Conservation (phyloP, 2,329 filamentous ascomycete genomes). For the Diaporthe sp. region DNA sequence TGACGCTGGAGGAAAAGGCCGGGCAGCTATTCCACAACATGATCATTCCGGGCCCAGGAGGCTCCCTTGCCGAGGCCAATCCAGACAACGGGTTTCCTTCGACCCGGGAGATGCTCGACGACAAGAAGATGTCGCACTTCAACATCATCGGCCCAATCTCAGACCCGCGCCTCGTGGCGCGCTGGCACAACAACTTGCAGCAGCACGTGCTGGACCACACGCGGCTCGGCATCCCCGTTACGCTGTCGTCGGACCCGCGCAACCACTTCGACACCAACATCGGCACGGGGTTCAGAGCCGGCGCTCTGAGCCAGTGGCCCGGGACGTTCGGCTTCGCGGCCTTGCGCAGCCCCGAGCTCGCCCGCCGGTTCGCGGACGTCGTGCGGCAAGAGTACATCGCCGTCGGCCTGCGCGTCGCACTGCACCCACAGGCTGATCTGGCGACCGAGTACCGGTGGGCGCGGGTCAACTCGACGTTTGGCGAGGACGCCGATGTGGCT, state of each 20-base stretch:
- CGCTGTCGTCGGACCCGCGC: slow-evolving; percentile 62
- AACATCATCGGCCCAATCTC: slow-evolving; percentile 41
- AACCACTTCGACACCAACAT: slow-evolving; percentile 60
- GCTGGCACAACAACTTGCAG: slow-evolving; percentile 60
- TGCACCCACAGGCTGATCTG: slow-evolving; percentile 66
- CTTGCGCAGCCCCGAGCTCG: slow-evolving; percentile 58
- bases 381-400: slow-evolving; percentile 62
- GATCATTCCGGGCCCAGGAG: slow-evolving; percentile 26
- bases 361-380: slow-evolving; percentile 62
- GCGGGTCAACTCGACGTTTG: slow-evolving; percentile 60
- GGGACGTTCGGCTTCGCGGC: slow-evolving; percentile 65
- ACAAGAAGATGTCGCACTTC: slow-evolving; percentile 41
- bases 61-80: slow-evolving; percentile 9
- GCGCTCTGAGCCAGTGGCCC: slow-evolving; percentile 65
- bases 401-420: slow-evolving; percentile 58
- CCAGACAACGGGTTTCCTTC: not conserved
- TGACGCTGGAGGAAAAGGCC: slow-evolving; percentile 38
- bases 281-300: slow-evolving; percentile 59
- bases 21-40: slow-evolving; percentile 40
- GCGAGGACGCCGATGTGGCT: slow-evolving; percentile 62
- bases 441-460: slow-evolving; percentile 67
- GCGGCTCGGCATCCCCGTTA: slow-evolving; percentile 63
- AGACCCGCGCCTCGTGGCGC: slow-evolving; percentile 52
- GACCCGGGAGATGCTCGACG: slow-evolving; percentile 26
- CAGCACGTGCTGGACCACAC: slow-evolving; percentile 56